Conservation (phyloP, 176 grass and related monocot species). For the Lolium rigidum region DNA sequence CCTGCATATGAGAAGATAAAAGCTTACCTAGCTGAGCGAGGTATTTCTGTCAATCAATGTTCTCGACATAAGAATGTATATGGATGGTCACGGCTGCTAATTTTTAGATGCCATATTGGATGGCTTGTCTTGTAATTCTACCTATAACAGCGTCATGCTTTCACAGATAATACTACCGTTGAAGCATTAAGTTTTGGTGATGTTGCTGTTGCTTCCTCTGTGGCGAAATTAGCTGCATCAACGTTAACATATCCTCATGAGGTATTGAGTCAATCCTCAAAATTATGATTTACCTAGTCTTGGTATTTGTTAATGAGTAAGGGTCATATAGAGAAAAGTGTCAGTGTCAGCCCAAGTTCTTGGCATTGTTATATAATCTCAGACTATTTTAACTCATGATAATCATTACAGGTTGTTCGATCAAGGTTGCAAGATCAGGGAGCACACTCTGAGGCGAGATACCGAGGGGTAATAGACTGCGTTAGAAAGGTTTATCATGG, state of each 20-base stretch:
- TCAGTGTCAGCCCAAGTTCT: background rate
- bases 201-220: slow-evolving; percentile 94
- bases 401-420: slow-evolving; percentile 75
- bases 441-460: slow-evolving; percentile 58
- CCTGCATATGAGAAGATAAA: slow-evolving; percentile 93
- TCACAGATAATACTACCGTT: slow-evolving; percentile 88
- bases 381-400: slow-evolving; percentile 14
- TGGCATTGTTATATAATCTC: background rate
- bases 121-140: slow-evolving; percentile 23
- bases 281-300: slow-evolving; percentile 10
- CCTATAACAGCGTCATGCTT: slow-evolving; percentile 33
- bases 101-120: slow-evolving; percentile 3
- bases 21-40: slow-evolving; percentile 85
- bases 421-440: slow-evolving; percentile 94
- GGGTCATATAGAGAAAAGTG: too few species aligned
- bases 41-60: slow-evolving; percentile 42
- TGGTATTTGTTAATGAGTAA: background rate
- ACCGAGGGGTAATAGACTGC: slow-evolving; percentile 84
- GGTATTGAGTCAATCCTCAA: slow-evolving; percentile 42
- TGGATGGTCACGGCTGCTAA: background rate
- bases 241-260: slow-evolving; percentile 98
- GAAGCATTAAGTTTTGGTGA: slow-evolving; percentile 82
- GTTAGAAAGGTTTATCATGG: slow-evolving; percentile 73
- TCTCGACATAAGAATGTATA: slow-evolving; percentile 19
- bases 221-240: slow-evolving; percentile 91